A percentile compares a stretch with the other conserved stretches of the same genome.
Evolutionary conservation across 2,329 filamentous ascomycete species (phyloP).

Genomic region (Rasamsonia emersonii): DNA sequence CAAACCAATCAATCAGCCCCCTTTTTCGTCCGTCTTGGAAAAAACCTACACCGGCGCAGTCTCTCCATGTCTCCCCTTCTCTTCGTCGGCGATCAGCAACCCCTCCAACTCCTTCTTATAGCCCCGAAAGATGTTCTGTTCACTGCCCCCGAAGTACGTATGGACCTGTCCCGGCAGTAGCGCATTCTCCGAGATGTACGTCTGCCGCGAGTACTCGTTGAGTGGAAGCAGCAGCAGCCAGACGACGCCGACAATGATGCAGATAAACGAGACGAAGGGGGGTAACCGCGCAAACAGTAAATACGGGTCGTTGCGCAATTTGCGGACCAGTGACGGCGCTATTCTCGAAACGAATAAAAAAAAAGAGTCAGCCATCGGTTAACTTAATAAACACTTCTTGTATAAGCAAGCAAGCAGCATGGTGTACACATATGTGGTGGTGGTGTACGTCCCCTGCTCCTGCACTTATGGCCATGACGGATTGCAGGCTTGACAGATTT

Average conservation of each 20-base stretch:
- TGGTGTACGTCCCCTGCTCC: no score
- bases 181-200: constrained; percentile 97
- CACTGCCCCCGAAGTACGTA: constrained; percentile 93
- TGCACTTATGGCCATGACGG: no score
- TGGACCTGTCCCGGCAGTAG: constrained; percentile 92
- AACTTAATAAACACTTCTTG: no score
- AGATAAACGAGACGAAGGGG: constrained; percentile 77
- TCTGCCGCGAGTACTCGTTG: constrained; percentile 80
- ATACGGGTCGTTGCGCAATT: constrained; percentile 68
- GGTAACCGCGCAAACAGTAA: constrained; percentile 66
- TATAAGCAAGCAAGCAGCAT: no score
- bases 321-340: constrained; percentile 31
- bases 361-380: no score
- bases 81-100: constrained; percentile 17
- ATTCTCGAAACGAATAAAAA: no score
- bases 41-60: constrained; percentile 7
- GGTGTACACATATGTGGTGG: no score
- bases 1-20: constrained; percentile 5
- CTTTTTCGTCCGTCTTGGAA: not conserved
- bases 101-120: constrained; percentile 75
- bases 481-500: no score
- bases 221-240: constrained; percentile 89
- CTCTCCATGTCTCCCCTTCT: constrained; percentile 21
- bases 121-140: constrained; percentile 87
- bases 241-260: constrained; percentile 72